A percentile compares a stretch with the other conserved stretches of the same genome.
These are phyloP conservation scores for Cordyceps militaris DNA, from an alignment of 2,329 filamentous ascomycete genomes.

Conservation along the genomic window DNA sequence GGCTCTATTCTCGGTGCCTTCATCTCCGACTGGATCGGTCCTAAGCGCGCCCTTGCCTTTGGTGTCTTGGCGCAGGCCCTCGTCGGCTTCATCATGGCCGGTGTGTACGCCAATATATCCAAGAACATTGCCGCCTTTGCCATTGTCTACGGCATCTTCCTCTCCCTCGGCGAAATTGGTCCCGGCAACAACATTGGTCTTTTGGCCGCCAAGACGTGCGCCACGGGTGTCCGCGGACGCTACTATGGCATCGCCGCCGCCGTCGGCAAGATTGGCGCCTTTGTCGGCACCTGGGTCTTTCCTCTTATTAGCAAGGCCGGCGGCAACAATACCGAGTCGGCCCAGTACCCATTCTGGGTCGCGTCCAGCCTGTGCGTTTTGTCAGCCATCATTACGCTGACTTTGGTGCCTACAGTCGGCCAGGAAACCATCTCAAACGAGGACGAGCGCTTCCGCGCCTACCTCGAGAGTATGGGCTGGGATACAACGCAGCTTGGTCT, in stretches of 20 bases:
- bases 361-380: constrained; percentile 68
- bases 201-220: constrained; percentile 77
- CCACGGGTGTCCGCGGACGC: constrained; percentile 77
- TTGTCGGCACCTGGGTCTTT: constrained; percentile 79
- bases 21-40: constrained; percentile 70
- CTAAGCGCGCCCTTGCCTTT: constrained; percentile 62
- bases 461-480: constrained; percentile 66
- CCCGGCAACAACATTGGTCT: constrained; percentile 90
- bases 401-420: constrained; percentile 64
- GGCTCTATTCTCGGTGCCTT: constrained; percentile 74
- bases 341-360: constrained; percentile 87
- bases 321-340: constrained; percentile 46
- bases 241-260: constrained; percentile 69
- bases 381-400: constrained; percentile 48
- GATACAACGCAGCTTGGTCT: constrained; percentile 55
- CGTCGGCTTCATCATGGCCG: constrained; percentile 85
- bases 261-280: constrained; percentile 71
- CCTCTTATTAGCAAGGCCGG: constrained; percentile 62
- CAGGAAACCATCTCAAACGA: constrained; percentile 78
- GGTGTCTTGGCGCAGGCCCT: constrained; percentile 68
- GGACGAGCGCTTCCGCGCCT: constrained; percentile 69
- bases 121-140: constrained; percentile 35
- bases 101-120: constrained; percentile 62
- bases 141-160: constrained; percentile 33
- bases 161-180: constrained; percentile 48